A percentile compares a stretch with the other conserved stretches of the same genome.
These are phyloP conservation scores for Ceratocystiopsis brevicomis DNA, from an alignment of 2,329 filamentous ascomycete species.

Conservation along the genomic window DNA sequence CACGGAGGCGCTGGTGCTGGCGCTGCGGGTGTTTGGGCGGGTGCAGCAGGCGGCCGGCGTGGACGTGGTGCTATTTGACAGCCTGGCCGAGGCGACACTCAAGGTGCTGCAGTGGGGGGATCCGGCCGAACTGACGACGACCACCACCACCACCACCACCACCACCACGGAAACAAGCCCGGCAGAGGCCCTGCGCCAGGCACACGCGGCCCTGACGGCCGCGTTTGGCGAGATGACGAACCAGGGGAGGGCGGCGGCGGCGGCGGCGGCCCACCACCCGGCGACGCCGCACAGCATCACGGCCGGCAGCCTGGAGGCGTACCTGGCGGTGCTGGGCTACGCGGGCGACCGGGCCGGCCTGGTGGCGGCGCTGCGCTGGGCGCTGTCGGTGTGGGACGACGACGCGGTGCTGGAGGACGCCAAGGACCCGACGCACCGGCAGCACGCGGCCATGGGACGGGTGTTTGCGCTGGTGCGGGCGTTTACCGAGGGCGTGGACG, in stretches of 20 bases:
- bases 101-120: slow-evolving; percentile 5
- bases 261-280: background rate
- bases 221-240: slow-evolving; percentile 11
- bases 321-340: slow-evolving; percentile 43
- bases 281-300: slow-evolving; percentile 22
- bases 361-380: slow-evolving; percentile 38
- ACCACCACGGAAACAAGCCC: no score
- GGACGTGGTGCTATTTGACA: slow-evolving; percentile 18
- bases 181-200: background rate
- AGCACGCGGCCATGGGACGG: slow-evolving; percentile 14
- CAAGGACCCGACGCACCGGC: slow-evolving; percentile 17
- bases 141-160: background rate
- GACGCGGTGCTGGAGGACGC: slow-evolving; percentile 17
- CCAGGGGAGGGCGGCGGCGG: background rate
- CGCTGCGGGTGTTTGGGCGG: slow-evolving; percentile 14
- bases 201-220: slow-evolving; percentile 6
- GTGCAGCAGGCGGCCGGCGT: slow-evolving; percentile 15
- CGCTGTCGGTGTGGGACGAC: slow-evolving; percentile 27
- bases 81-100: slow-evolving; percentile 13
- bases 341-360: slow-evolving; percentile 41
- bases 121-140: background rate
- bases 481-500: slow-evolving; percentile 24
- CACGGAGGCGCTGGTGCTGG: slow-evolving; percentile 14
- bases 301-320: slow-evolving; percentile 32
- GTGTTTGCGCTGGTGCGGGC: slow-evolving; percentile 23